Evolutionary conservation across 2,329 filamentous ascomycete genomes (phyloP), one percentile per base, ranked within the genome.

Genomic region (Ceratocystis cacaofunesta): DNA sequence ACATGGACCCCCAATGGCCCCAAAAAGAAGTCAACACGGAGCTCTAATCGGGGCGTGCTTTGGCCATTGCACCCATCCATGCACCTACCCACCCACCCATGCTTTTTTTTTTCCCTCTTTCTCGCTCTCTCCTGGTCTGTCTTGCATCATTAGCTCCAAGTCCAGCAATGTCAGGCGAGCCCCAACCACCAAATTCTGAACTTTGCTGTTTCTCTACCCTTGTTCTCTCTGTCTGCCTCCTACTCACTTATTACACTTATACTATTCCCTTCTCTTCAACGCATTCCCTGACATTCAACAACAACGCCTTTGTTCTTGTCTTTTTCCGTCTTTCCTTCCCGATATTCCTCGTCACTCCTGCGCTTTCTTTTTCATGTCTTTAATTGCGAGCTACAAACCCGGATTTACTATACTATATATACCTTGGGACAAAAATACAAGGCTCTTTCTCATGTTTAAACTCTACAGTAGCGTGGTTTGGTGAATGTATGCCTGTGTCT

Each of bases 1-100:
- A 50, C 48, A 25, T 22, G 48, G 22, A 7, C 48, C 48, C 3
- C 52, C 52, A 57, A 57, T 17, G 12, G 22, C 52, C 52, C 48
- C 7, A 50, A 50, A 22, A 57, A 57, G 52, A 17, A 28, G 25
- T n/a, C n/a, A 30, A 57, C 52, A 57, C 52, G 52, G 52, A 57
- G 30, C 52, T 28, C 52, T 57, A n/a, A 25, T 17, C 52, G 52
- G 52, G 52, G 52, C n/a, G 52, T 57, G 52, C 52, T 57, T 57
- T 57, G 52, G 52, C 52, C 52, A 57, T 32, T 41, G 22, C 52
- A 28, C 30, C 12, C 8, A 57, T 57, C 52, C 52, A 30, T 57
- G 52, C 52, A 52, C 48, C 48, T 22, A 50, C 17, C n/a, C 5
- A 52, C 48, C 48, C 22, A 52, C 48, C 48, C 15, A 41, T 41